Evolutionary conservation across 2,329 filamentous ascomycete species (phyloP).

Genomic region (Colletotrichum orchidophilum): DNA sequence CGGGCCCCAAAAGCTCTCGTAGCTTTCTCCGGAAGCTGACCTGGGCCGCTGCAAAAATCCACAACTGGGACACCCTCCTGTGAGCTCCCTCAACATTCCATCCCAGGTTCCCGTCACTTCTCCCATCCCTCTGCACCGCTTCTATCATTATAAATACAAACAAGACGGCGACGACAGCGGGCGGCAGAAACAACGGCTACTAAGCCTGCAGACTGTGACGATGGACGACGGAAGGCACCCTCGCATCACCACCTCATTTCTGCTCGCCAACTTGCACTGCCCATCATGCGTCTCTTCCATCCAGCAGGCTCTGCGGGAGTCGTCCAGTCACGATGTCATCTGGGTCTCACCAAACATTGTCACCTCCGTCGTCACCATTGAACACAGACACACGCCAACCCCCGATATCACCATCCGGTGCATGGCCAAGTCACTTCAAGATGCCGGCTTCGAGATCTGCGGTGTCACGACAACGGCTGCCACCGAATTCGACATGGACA

Average conservation of each 20-base stretch:
- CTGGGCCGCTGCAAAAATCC: background rate
- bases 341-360: slow-evolving; percentile 77
- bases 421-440: slow-evolving; percentile 60
- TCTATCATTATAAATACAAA: background rate
- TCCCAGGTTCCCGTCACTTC: background rate
- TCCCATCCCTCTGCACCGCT: background rate
- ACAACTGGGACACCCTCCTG: background rate
- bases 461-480: slow-evolving; percentile 52
- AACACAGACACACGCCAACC: slow-evolving; percentile 55
- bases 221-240: slow-evolving; percentile 13
- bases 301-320: slow-evolving; percentile 62
- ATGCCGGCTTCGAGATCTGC: slow-evolving; percentile 68
- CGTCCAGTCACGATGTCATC: slow-evolving; percentile 55
- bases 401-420: slow-evolving; percentile 52
- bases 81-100: slow-evolving; percentile 4
- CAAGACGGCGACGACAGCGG: background rate
- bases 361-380: slow-evolving; percentile 73
- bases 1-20: background rate
- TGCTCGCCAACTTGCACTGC: slow-evolving; percentile 81
- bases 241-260: slow-evolving; percentile 64
- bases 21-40: background rate
- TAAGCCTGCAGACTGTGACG: background rate
- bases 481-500: slow-evolving; percentile 39
- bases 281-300: slow-evolving; percentile 78
- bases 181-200: background rate